Evolutionary conservation across 2,329 filamentous ascomycete species (phyloP).

Genomic region (Nakataea oryzae): DNA sequence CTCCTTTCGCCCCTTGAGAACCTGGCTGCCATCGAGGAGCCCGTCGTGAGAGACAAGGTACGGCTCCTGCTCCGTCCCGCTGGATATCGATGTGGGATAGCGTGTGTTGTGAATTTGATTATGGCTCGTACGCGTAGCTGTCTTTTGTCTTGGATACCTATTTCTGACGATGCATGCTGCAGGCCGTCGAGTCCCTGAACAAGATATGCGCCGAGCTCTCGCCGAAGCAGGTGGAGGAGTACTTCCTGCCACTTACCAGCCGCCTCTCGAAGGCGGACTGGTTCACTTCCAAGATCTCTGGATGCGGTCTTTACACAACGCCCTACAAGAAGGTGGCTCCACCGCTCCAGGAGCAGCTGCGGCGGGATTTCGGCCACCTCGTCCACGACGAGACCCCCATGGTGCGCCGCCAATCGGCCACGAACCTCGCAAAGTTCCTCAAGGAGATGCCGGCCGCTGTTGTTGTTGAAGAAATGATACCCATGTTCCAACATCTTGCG

Average conservation of each 20-base stretch:
- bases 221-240: slow-evolving; percentile 86
- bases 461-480: slow-evolving; percentile 98
- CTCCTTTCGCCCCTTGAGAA: slow-evolving; percentile 96
- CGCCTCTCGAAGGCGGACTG: slow-evolving; percentile 98
- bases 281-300: slow-evolving; percentile 99
- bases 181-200: slow-evolving; percentile 98
- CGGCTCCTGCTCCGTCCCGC: slow-evolving; percentile 6
- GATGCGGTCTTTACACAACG: slow-evolving; percentile 85
- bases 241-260: slow-evolving; percentile 91
- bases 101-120: not conserved
- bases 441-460: slow-evolving; percentile 89
- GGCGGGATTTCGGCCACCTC: slow-evolving; percentile 83
- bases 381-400: slow-evolving; percentile 99
- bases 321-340: slow-evolving; percentile 88
- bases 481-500: slow-evolving; percentile 92
- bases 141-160: not conserved
- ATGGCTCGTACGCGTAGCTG: not conserved
- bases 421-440: slow-evolving; percentile 93
- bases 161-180: slow-evolving; percentile 6
- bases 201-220: slow-evolving; percentile 95
- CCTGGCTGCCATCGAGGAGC: slow-evolving; percentile 95
- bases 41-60: slow-evolving; percentile 96
- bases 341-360: slow-evolving; percentile 79
- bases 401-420: slow-evolving; percentile 94
- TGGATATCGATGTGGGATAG: not conserved